phyloP scores from a whole-genome alignment of 2,329 filamentous ascomycete species.

The Microdochium nivale region DNA sequence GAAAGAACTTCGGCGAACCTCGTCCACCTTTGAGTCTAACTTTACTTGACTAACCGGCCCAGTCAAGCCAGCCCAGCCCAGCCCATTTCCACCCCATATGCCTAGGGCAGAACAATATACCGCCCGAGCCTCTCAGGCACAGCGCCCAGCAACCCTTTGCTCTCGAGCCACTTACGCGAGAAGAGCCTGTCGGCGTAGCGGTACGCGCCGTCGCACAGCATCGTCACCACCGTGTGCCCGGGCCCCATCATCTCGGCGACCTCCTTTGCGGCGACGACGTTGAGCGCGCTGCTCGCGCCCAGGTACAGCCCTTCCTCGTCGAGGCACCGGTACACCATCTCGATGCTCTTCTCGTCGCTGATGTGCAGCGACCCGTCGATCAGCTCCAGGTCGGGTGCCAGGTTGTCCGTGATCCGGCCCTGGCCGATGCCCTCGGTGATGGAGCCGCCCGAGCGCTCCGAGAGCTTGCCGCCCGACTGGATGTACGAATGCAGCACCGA shows the following conservation, averaged over 20 bases:
- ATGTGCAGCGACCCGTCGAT: constrained; percentile 81
- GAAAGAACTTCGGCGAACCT: too few relatives aligned
- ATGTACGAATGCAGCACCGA: constrained; percentile 92
- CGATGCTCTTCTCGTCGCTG: constrained; percentile 86
- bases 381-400: constrained; percentile 74
- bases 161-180: constrained; percentile 79
- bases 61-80: too few relatives aligned
- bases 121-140: constrained; percentile 81
- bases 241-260: constrained; percentile 83
- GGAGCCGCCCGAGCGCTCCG: constrained; percentile 73
- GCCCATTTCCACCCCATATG: too few relatives aligned
- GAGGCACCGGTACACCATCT: constrained; percentile 94
- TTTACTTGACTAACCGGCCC: too few relatives aligned
- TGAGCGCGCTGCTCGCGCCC: constrained; percentile 86
- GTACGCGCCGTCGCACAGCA: constrained; percentile 95
- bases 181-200: constrained; percentile 92
- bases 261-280: constrained; percentile 92
- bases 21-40: too few relatives aligned
- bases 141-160: constrained; percentile 73
- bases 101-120: constrained; percentile 83
- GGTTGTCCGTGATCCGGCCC: constrained; percentile 91
- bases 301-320: constrained; percentile 95
- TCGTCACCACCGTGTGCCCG: constrained; percentile 85
- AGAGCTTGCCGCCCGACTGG: constrained; percentile 70
- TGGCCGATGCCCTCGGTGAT: constrained; percentile 98